A percentile compares a stretch with the other conserved stretches of the same genome.
Evolutionary conservation across 2,329 filamentous ascomycete species (phyloP).

Genomic region (Epicoccum nigrum): DNA sequence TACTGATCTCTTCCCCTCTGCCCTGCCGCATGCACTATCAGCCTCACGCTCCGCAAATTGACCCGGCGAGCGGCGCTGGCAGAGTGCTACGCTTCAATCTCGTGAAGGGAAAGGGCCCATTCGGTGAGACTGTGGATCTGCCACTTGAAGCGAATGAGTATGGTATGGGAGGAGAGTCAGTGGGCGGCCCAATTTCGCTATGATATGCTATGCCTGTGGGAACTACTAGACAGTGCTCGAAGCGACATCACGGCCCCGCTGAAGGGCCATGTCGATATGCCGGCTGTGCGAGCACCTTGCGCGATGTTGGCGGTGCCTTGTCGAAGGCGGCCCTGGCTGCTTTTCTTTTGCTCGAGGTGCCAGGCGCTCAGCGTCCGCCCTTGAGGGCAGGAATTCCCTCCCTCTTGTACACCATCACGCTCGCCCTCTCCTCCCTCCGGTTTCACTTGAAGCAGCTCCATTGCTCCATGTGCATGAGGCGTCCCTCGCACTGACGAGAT

Average conservation of each 20-base stretch:
- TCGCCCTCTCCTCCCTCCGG: conserved; percentile 40
- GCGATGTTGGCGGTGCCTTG: conserved; percentile 30
- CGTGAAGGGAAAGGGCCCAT: conserved; percentile 13
- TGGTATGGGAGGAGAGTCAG: conserved; percentile 17
- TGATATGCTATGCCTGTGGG: conserved; percentile 19
- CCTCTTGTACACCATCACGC: conserved; percentile 47
- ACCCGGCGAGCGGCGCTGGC: conserved; percentile 23
- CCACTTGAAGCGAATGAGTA: neutral
- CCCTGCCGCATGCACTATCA: conserved; percentile 32
- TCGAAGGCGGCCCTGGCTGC: conserved; percentile 31
- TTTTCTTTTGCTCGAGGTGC: conserved; percentile 44
- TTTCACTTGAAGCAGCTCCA: conserved; percentile 46
- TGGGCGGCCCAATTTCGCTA: conserved; percentile 14
- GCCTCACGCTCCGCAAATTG: conserved; percentile 33
- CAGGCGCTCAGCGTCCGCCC: conserved; percentile 39
- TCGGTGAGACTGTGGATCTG: conserved; percentile 17
- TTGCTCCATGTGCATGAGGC: conserved; percentile 48
- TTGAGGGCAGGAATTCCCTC: conserved; percentile 37
- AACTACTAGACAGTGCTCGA: conserved; percentile 25
- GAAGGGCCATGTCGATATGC: conserved; percentile 18
- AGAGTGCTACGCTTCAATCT: conserved; percentile 21
- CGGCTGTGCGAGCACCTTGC: conserved; percentile 23
- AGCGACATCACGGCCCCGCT: conserved; percentile 20
- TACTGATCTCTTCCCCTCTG: conserved; percentile 20
- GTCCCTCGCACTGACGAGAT: conserved; percentile 45